Evolutionary conservation across 208 protist species (phyloP).

Genomic region (Vickermania ingenoplastis): DNA sequence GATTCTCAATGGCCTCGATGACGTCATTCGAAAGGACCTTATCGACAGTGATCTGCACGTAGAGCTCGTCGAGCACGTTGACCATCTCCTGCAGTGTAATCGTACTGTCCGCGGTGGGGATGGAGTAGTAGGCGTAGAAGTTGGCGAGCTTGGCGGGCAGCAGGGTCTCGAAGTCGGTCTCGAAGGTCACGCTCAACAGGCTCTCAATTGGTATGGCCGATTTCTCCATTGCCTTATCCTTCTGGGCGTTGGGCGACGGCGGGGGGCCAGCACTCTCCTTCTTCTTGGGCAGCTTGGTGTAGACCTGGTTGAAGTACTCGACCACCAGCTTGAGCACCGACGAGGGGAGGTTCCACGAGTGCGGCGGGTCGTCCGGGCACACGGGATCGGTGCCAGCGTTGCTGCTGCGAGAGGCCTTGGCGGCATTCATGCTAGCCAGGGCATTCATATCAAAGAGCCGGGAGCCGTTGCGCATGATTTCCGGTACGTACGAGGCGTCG

Average conservation of each 20-base stretch:
- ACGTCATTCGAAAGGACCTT: conserved; percentile 22
- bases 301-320: conserved; percentile 57
- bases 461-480: conserved; percentile 55
- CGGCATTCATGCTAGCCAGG: conserved; percentile 1
- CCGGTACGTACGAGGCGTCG: conserved; percentile 60
- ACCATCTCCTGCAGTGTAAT: conserved; percentile 82
- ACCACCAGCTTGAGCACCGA: conserved; percentile 37
- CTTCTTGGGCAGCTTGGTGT: conserved; percentile 41
- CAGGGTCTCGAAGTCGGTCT: conserved; percentile 46
- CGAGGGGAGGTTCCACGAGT: conserved; percentile 46
- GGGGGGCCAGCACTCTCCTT: conserved; percentile 34
- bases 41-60: conserved; percentile 45
- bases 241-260: conserved; percentile 43
- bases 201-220: conserved; percentile 32
- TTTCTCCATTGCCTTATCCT: conserved; percentile 58
- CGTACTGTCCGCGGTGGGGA: conserved; percentile 59
- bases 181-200: conserved; percentile 48
- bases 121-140: conserved; percentile 48
- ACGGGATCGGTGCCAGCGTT: not conserved
- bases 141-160: conserved; percentile 37
- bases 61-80: conserved; percentile 77
- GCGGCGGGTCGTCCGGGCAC: conserved; percentile 24
- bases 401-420: not conserved
- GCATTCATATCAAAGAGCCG: conserved; percentile 44
- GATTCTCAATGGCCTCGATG: conserved; percentile 37